Conservation (phyloP, 2,329 filamentous ascomycete species). For the Microdochium paspali region DNA sequence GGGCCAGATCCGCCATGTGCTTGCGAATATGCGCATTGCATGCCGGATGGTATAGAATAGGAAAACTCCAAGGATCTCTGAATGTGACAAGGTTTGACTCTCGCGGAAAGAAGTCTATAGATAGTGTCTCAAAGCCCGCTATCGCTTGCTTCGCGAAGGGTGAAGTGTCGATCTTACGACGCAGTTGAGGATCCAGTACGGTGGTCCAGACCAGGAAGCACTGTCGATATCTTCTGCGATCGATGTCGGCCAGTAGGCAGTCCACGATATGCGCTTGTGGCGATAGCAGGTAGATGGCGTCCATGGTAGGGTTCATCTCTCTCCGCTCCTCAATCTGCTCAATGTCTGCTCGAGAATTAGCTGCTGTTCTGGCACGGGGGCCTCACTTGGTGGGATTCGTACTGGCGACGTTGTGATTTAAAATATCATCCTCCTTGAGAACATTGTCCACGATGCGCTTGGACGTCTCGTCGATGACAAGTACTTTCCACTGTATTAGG, state of each 20-base stretch:
- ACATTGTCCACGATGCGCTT: conserved; percentile 84
- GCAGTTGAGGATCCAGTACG: conserved; percentile 60
- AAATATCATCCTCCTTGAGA: conserved; percentile 89
- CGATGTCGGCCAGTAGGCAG: conserved; percentile 87
- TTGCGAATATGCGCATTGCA: conserved; percentile 76
- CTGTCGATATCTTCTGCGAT: conserved; percentile 70
- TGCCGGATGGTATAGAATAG: conserved; percentile 78
- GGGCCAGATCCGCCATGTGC: conserved; percentile 77
- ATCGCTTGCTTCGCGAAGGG: conserved; percentile 63
- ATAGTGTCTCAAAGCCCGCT: conserved; percentile 70
- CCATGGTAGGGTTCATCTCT: conserved; percentile 77
- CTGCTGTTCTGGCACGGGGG: conserved; percentile 4
- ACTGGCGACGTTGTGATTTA: conserved; percentile 96
- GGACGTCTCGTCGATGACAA: conserved; percentile 78
- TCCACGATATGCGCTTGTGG: conserved; percentile 84
- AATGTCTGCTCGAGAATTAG: conserved; percentile 55
- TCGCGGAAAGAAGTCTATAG: conserved; percentile 81
- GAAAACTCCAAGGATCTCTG: conserved; percentile 92
- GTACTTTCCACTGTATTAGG: conserved; percentile 76
- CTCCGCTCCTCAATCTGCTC: conserved; percentile 86
- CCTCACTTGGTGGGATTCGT: conserved; percentile 22
- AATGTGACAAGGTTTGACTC: conserved; percentile 91
- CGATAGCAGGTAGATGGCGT: conserved; percentile 87
- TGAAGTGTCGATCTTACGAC: conserved; percentile 66
- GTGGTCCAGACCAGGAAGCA: conserved; percentile 78